Base-by-base conservation (phyloP, 495 filamentous ascomycete species). In the Cladorrhinum samala region DNA sequence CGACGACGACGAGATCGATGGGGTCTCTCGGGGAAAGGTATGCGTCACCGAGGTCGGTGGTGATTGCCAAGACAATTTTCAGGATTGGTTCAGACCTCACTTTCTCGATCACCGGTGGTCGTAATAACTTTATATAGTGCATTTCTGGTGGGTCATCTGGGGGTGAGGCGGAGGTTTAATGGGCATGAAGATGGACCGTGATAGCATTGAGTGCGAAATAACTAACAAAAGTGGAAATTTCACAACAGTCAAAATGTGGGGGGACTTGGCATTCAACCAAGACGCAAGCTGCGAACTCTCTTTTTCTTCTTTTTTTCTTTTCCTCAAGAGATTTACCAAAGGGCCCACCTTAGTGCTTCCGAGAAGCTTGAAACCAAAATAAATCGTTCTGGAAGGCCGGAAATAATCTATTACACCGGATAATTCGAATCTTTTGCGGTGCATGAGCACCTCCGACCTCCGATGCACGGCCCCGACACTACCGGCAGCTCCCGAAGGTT, bases 41-140 rank as follows among this genome's bases (percentile, higher is more conserved):
- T 1, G 79, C 76, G 66, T 98, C 92, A 2, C 92, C 91, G 7
- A 98, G 73, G 63, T 98, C 93, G 36, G 91, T 93, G 37, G 89
- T 89, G 65, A 98, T 83, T 46, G 89, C 90, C 50, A 96, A 72
- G 48, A 68, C 76, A 4, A 76, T 39, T 11, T 68, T 71, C 46
- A 72, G 64, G 20, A 49, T 30, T 43, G 71, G 70, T 24, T 67
- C 66, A 50, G 65, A 64, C 46, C 72, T 20, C 9, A 54, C 52
- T 17, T 57, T 56, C 46, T 68, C 72, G 49, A 78, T 56, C 52
- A 71, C 72, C 0, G 87, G 84, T 1, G 83, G 71, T 46, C 90
- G 87, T 33, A 91, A 67, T 50, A 90, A 83, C 23, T 87, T 84
- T 53, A 91, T 80, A 72, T 92, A 93, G 60, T 88, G 84, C 81